Evolutionary conservation across 176 grass and related monocot genomes (phyloP).

Genomic region (Elymus sibiricus): DNA sequence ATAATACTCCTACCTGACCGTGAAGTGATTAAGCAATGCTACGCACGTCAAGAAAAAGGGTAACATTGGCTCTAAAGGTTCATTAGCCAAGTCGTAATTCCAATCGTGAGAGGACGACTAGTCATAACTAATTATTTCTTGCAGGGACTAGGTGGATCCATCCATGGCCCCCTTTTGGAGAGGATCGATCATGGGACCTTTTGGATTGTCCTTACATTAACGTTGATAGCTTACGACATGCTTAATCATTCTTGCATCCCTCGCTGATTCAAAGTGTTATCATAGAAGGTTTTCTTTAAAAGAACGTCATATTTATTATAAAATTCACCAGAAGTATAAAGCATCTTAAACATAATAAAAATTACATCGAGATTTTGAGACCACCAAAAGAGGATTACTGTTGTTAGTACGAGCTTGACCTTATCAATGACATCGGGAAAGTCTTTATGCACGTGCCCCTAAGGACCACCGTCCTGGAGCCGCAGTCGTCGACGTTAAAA

Average conservation of each 20-base stretch:
- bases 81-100: background rate
- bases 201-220: background rate
- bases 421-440: no score
- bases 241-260: background rate
- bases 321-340: no score
- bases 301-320: no score
- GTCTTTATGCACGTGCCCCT: no score
- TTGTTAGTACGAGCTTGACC: no score
- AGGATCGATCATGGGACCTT: background rate
- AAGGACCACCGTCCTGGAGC: no score
- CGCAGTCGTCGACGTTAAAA: no score
- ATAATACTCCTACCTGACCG: background rate
- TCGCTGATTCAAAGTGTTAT: background rate
- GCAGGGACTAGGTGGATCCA: background rate
- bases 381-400: no score
- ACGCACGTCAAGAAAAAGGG: background rate
- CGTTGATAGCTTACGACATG: constrained; percentile 8
- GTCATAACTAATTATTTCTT: background rate
- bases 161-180: background rate
- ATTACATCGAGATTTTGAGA: no score
- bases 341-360: no score
- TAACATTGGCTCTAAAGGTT: background rate
- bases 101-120: background rate
- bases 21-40: background rate
- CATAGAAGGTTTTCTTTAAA: no score